Percentiles rank a stretch among this genome's conserved stretches.
Evolutionary conservation across 495 filamentous ascomycete species (phyloP).

Genomic region (Neurospora sp.): DNA sequence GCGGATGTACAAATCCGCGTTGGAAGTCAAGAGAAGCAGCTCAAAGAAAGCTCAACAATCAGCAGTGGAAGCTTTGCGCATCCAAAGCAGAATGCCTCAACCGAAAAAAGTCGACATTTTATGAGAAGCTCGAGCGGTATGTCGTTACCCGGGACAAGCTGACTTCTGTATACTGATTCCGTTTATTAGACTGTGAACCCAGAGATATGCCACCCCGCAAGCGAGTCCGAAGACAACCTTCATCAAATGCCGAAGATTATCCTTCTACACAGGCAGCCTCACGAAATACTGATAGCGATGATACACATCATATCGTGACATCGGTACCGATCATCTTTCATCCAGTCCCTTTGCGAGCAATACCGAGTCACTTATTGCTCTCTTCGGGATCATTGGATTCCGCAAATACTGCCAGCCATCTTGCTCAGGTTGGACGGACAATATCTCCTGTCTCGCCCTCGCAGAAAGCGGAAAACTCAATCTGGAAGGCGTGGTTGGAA

Average conservation of each 20-base stretch:
- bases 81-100: not conserved
- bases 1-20: slow-evolving; percentile 25
- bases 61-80: not conserved
- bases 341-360: slow-evolving; percentile 9
- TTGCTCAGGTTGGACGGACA: slow-evolving; percentile 14
- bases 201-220: not conserved
- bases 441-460: slow-evolving; percentile 10
- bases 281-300: not conserved
- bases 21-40: slow-evolving; percentile 27
- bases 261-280: not conserved
- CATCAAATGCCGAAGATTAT: not conserved
- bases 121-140: not conserved
- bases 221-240: not conserved
- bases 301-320: slow-evolving; percentile 4
- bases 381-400: slow-evolving; percentile 5
- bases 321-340: slow-evolving; percentile 5
- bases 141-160: not conserved
- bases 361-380: slow-evolving; percentile 1
- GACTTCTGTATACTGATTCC: not conserved
- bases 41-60: slow-evolving; percentile 11
- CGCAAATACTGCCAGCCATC: slow-evolving; percentile 10
- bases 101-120: not conserved
- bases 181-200: not conserved
- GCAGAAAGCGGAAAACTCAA: slow-evolving; percentile 11
- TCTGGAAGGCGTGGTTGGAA: slow-evolving; percentile 15